Evolutionary conservation across 768 basidiomycete species (phyloP).

Genomic region (Harrya chromipes): DNA sequence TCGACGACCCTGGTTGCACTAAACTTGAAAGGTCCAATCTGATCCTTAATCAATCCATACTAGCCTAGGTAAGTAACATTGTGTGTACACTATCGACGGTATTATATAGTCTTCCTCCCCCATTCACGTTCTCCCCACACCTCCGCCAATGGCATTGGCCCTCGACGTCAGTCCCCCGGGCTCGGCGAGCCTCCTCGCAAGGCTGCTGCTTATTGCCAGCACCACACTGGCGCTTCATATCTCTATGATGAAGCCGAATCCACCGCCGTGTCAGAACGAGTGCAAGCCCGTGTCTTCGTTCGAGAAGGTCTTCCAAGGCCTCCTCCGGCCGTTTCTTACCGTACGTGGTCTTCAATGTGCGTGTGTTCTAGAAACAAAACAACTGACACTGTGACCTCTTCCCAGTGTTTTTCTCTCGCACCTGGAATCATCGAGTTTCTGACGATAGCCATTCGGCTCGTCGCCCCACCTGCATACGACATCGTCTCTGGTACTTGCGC

Average conservation of each 20-base stretch:
- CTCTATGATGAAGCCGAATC: conserved; percentile 6
- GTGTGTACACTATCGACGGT: no score
- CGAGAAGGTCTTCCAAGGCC: not conserved
- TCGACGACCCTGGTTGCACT: no score
- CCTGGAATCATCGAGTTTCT: conserved; percentile 3
- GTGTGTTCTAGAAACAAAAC: no score
- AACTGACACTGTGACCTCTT: not conserved
- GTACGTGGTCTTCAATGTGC: not conserved
- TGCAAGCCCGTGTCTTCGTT: not conserved
- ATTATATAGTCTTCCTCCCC: no score
- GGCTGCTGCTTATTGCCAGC: not conserved
- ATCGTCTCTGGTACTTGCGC: conserved; percentile 2
- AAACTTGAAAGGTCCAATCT: no score
- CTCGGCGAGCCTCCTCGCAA: not conserved
- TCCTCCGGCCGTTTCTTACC: not conserved
- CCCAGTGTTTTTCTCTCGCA: not conserved
- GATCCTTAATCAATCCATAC: no score
- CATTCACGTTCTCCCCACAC: no score
- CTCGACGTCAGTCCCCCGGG: not conserved
- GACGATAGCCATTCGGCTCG: not conserved
- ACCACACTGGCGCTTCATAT: conserved; percentile 6
- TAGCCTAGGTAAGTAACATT: no score
- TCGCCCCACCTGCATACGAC: not conserved
- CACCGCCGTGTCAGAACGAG: not conserved
- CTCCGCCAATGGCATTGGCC: not conserved